A percentile compares a stretch with the other conserved stretches of the same genome.
Evolutionary conservation across 305 asterid genomes (phyloP).

Genomic region (Rubia balearica): DNA sequence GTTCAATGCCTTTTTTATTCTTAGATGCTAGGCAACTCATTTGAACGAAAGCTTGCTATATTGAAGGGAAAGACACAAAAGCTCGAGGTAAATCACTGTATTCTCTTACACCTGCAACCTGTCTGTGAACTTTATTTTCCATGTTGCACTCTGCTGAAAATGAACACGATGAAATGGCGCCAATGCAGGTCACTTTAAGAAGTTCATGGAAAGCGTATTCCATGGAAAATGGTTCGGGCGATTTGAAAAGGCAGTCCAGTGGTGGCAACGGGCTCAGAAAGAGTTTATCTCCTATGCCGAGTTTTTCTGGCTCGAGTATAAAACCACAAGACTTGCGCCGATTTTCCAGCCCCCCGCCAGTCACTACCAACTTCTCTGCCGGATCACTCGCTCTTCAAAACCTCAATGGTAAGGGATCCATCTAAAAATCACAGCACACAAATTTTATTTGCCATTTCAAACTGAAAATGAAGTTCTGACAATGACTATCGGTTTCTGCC

Average conservation of each 20-base stretch:
- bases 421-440: neutral
- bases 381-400: slow-evolving; percentile 17
- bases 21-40: slow-evolving; percentile 84
- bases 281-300: slow-evolving; percentile 20
- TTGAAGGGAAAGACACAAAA: slow-evolving; percentile 44
- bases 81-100: slow-evolving; percentile 47
- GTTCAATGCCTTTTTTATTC: slow-evolving; percentile 1
- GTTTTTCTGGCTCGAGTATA: slow-evolving; percentile 11
- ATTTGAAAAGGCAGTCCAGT: slow-evolving; percentile 14
- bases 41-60: slow-evolving; percentile 65
- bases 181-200: slow-evolving; percentile 22
- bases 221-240: slow-evolving; percentile 13
- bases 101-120: slow-evolving; percentile 4
- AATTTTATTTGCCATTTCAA: neutral
- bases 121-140: neutral
- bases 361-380: slow-evolving; percentile 12
- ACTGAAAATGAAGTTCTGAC: neutral
- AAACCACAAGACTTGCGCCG: slow-evolving; percentile 18
- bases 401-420: slow-evolving; percentile 15
- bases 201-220: slow-evolving; percentile 32
- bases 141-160: neutral
- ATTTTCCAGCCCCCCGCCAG: slow-evolving; percentile 22
- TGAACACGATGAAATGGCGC: neutral
- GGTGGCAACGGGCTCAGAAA: slow-evolving; percentile 19
- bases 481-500: slow-evolving; percentile 13